Base-by-base conservation (phyloP, 2,329 filamentous ascomycete genomes). In the Phoma sp. region DNA sequence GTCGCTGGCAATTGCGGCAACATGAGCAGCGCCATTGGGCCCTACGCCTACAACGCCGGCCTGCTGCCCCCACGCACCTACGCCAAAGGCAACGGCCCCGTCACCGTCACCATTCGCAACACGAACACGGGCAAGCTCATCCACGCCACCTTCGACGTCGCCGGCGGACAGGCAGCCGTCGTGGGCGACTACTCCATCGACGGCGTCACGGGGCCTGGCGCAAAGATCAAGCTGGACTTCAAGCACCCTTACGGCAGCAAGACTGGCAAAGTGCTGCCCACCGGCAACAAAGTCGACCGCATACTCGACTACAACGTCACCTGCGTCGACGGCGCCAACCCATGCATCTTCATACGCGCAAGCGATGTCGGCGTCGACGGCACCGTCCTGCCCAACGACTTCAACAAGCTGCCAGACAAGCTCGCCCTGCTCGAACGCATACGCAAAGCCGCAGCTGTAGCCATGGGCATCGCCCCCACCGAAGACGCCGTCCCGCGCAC, bases 1-100 rank as follows among this genome's bases (percentile, higher is more conserved):
- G 82, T 85, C 64, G 85, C 86, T 0, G 85, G 88, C 22, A 92
- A 91, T 64, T 91, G 88, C 68, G 89, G 89, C n/a, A 91, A 91
- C 70, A 88, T 92, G 86, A 85, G 91, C 44, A 89, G 88, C 0
- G 88, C 89, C 0, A 60, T 67, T 40, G 89, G 88, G 0, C 88
- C 89, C 0, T 87, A 84, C 66, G 85, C 85, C 2, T 77, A 86
- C 68, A 75, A 91, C 75, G 72, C 80, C 22, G 78, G 82, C 2
- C 58, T 88, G 1, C 74, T 85, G 52, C 74, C 50, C 29, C 57
- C 71, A 8, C 58, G 13, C 57, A 65, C 50, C 48, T 76, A 67
- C 41, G 48, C 43, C 0, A 58, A 64, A 59, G 72, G 62, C 2
- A 68, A 72, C 19, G 67, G 65, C 9, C 70, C 73, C 53, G 76